Conservation (phyloP, 768 basidiomycete genomes). For the Phylloporus rhodoxanthus region DNA sequence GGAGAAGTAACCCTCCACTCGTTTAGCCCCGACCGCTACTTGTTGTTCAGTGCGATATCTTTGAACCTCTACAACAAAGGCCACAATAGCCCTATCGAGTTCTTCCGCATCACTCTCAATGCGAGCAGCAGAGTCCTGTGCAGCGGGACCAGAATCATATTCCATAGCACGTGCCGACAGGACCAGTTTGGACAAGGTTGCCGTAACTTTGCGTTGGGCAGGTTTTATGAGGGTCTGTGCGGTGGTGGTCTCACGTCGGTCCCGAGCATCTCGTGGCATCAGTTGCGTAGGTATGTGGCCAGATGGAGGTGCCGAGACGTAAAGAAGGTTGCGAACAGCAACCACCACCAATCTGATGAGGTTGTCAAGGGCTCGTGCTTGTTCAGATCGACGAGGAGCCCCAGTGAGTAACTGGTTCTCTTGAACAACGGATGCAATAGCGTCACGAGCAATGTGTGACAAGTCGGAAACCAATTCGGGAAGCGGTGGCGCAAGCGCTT, state of each 20-base stretch:
- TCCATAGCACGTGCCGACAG: conserved; percentile 87
- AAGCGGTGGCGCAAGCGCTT: conserved; percentile 49
- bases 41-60: conserved; percentile 38
- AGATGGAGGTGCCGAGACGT: conserved; percentile 52
- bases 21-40: conserved; percentile 35
- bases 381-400: conserved; percentile 43
- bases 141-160: conserved; percentile 63
- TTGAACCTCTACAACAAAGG: conserved; percentile 69
- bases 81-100: conserved; percentile 62
- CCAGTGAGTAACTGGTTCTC: conserved; percentile 50
- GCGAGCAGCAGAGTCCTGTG: conserved; percentile 58
- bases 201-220: conserved; percentile 79
- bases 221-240: conserved; percentile 65
- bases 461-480: conserved; percentile 59
- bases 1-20: conserved; percentile 56
- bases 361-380: conserved; percentile 54
- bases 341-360: conserved; percentile 59
- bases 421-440: conserved; percentile 56
- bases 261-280: conserved; percentile 45
- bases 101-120: conserved; percentile 75
- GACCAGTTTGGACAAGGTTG: conserved; percentile 83
- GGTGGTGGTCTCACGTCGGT: conserved; percentile 38
- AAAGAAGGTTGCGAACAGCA: conserved; percentile 76
- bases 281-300: conserved; percentile 56
- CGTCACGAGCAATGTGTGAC: conserved; percentile 48